Evolutionary conservation across 352 stramenopile genomes (phyloP).

Genomic region (Globisporangium spiculum): DNA sequence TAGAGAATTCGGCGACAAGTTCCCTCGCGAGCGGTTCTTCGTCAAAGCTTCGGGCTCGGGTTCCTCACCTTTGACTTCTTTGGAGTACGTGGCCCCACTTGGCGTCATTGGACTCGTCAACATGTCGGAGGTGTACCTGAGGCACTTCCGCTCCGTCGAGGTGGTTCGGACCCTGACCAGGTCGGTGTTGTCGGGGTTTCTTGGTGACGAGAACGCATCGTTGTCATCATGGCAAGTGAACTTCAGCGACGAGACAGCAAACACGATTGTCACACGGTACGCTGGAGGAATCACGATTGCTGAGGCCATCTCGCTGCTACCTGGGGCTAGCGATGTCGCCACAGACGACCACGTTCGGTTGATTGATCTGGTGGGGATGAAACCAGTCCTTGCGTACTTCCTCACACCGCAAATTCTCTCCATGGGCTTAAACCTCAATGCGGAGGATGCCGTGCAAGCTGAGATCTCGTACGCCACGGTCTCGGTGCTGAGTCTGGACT

Average conservation of each 20-base stretch:
- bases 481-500: constrained; percentile 31
- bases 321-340: constrained; percentile 8
- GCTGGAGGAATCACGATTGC: constrained; percentile 25
- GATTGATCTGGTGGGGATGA: constrained; percentile 29
- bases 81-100: background rate
- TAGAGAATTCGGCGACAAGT: constrained; percentile 29
- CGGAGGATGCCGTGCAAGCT: constrained; percentile 34
- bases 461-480: constrained; percentile 33
- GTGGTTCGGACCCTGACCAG: constrained; percentile 42
- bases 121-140: constrained; percentile 28
- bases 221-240: constrained; percentile 14
- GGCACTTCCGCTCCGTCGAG: constrained; percentile 29
- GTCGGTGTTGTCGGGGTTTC: constrained; percentile 32
- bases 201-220: constrained; percentile 13
- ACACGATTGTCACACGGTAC: constrained; percentile 27
- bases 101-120: constrained; percentile 18
- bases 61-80: background rate
- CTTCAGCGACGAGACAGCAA: constrained; percentile 21
- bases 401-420: constrained; percentile 29
- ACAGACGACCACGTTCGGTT: constrained; percentile 25
- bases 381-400: constrained; percentile 22
- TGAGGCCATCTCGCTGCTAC: constrained; percentile 24
- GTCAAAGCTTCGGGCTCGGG: constrained; percentile 12
- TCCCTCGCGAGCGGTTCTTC: constrained; percentile 37
- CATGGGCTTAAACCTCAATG: constrained; percentile 37